Base-by-base conservation (phyloP, 2,329 filamentous ascomycete species). In the Erysiphe pulchra region DNA sequence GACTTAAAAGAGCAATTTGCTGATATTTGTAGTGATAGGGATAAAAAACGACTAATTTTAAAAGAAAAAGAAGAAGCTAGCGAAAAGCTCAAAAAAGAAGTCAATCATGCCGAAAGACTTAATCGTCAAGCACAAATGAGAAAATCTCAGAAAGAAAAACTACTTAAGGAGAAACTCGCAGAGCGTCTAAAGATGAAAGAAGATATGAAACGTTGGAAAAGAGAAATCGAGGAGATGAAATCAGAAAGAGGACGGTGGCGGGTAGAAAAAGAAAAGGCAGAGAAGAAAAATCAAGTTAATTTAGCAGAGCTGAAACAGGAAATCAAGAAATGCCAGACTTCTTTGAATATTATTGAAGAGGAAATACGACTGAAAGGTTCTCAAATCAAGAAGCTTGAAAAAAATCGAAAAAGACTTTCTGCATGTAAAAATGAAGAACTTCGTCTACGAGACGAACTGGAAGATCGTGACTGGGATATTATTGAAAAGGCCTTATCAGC, bases 51-150 rank as follows among this genome's bases (percentile, higher is more conserved):
- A 54, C 77, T 78, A 50, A 70, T 77, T 17, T 67, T 90, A 46
- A 90, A 82, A 58, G 83, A 92, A 56, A 93, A 92, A 59, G 87
- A 95, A 51, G 84, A 92, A 55, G 80, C 77, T 44, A 94, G 84
- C 43, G 77, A 82, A 40, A 84, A 85, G 56, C 63, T 94, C 46
- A 83, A 80, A 55, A 79, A 79, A 50, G 78, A 87, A 56, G 77
- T 92, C 45, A 77, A 82, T 45, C 74, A 73, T 41, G 74, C 86
- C 6, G 84, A 92, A 59, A 75, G 83, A 45, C 69, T 81, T 51
- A 93, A 92, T 65, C 75, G 84, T 42, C 71, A 75, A 4, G 79
- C 82, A 1, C 80, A 92, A 57, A 81, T 79, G 50, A 78, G 80
- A 49, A 81, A 79, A 53, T 69, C 72, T 0, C 82, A 86, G 56